Percentiles rank a stretch among this genome's conserved stretches.
Conservation (phyloP, 108 stramenopile species). For the Aureococcus anophagefferens region DNA sequence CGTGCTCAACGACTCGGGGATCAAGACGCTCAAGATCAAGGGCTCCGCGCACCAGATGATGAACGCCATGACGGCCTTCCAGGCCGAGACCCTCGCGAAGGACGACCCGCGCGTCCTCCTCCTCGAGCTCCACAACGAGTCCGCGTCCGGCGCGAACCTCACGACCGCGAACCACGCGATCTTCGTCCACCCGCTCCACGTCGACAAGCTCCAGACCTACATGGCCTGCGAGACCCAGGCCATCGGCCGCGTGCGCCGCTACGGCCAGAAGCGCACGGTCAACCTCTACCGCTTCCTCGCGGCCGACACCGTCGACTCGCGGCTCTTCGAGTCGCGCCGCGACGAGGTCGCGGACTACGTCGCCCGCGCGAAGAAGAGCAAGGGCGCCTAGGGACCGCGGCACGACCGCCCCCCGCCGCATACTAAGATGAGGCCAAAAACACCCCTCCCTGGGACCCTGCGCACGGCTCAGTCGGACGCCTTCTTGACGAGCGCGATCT, state of each 20-base stretch:
- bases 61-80: slow-evolving; percentile 21
- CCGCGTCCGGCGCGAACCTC: slow-evolving; percentile 29
- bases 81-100: slow-evolving; percentile 26
- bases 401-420: no score
- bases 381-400: no score
- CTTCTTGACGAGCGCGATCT: no score
- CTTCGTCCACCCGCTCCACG: slow-evolving; percentile 43
- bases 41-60: slow-evolving; percentile 24
- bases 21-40: slow-evolving; percentile 25
- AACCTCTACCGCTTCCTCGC: slow-evolving; percentile 28
- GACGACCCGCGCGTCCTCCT: slow-evolving; percentile 27
- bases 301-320: slow-evolving; percentile 28
- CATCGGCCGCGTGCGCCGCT: slow-evolving; percentile 35
- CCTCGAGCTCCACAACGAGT: slow-evolving; percentile 37
- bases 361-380: no score
- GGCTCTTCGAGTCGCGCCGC: slow-evolving; percentile 27
- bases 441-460: no score
- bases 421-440: no score
- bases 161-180: slow-evolving; percentile 36
- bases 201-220: slow-evolving; percentile 18
- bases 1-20: slow-evolving; percentile 13
- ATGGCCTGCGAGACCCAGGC: slow-evolving; percentile 41
- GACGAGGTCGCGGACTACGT: no score
- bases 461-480: no score
- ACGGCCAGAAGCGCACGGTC: slow-evolving; percentile 34